A percentile compares a stretch with the other conserved stretches of the same genome.
Evolutionary conservation across 2,329 filamentous ascomycete species (phyloP).

Genomic region (Furcasterigmium sp.): DNA sequence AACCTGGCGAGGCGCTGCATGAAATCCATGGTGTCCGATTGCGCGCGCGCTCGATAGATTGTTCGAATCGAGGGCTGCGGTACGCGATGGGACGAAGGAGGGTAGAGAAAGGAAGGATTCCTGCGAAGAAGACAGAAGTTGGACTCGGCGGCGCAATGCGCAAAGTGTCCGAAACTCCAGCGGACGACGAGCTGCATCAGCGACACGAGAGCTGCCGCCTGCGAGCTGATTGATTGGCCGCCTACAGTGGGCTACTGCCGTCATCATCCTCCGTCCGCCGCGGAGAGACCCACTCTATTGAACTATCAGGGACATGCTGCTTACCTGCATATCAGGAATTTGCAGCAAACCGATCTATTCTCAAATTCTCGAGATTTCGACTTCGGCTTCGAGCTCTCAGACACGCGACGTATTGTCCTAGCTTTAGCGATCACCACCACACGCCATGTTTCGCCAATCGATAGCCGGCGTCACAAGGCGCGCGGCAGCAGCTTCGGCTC

Average conservation of each 20-base stretch:
- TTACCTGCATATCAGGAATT: neutral
- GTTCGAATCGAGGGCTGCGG: neutral
- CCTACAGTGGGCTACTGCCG: neutral
- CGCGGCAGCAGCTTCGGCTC: neutral
- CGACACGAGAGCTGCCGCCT: neutral
- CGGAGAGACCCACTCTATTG: no score
- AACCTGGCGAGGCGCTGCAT: constrained; percentile 68
- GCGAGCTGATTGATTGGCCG: neutral
- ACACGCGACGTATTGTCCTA: no score
- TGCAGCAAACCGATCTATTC: constrained; percentile 2
- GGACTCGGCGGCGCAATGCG: constrained; percentile 4
- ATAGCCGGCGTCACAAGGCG: constrained; percentile 5
- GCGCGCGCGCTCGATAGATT: constrained; percentile 2
- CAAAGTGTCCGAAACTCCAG: constrained; percentile 1
- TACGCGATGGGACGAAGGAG: neutral
- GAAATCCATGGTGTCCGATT: constrained; percentile 8
- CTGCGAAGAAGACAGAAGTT: constrained; percentile 10
- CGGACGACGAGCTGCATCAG: neutral
- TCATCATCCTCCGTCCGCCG: constrained; percentile 1
- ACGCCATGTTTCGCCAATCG: constrained; percentile 12
- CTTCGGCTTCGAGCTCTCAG: neutral
- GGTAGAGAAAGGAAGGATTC: constrained; percentile 1
- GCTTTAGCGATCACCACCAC: neutral
- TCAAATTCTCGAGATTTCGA: constrained; percentile 1
- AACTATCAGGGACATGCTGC: no score